These are phyloP conservation scores for Euphorbia corollata DNA, from an alignment of 441 rosid species.

Conservation along the genomic window DNA sequence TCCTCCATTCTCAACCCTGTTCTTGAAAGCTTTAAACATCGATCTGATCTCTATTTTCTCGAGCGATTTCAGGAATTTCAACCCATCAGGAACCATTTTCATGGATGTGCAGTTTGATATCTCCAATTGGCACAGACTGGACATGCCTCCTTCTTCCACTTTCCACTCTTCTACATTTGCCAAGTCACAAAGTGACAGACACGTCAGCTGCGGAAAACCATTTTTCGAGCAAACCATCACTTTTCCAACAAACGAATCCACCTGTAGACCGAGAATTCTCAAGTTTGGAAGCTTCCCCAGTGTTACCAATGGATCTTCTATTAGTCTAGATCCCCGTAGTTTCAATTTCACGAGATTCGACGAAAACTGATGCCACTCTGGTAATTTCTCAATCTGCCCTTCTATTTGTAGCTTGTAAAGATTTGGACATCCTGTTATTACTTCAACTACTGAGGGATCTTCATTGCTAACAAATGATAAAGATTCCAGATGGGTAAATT, in stretches of 20 bases:
- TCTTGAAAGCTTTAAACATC: conserved; percentile 22
- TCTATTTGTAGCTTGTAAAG: conserved; percentile 29
- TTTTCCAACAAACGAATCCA: conserved; percentile 24
- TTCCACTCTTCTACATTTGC: conserved; percentile 19
- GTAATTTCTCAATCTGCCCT: conserved; percentile 27
- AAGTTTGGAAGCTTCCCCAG: conserved; percentile 33
- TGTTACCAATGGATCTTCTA: conserved; percentile 26
- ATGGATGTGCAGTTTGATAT: conserved; percentile 21
- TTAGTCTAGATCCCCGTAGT: conserved; percentile 29
- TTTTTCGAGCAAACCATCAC: conserved; percentile 18
- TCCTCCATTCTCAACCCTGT: conserved; percentile 21
- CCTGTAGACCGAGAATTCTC: conserved; percentile 26
- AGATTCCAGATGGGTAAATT: conserved; percentile 25
- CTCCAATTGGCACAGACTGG: conserved; percentile 18
- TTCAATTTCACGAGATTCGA: conserved; percentile 26
- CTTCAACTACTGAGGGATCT: conserved; percentile 22
- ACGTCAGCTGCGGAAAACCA: conserved; percentile 33
- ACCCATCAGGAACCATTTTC: conserved; percentile 23
- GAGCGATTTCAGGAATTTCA: conserved; percentile 14
- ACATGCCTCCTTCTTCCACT: conserved; percentile 23
- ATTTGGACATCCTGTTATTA: conserved; percentile 25
- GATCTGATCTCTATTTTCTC: conserved; percentile 20
- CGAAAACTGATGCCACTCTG: conserved; percentile 24
- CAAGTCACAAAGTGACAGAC: conserved; percentile 16
- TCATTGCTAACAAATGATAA: conserved; percentile 27